Percentiles rank a stretch among this genome's conserved stretches.
Evolutionary conservation across 2,329 filamentous ascomycete genomes (phyloP).

Genomic region (Aspergillus pseudoglaucus): DNA sequence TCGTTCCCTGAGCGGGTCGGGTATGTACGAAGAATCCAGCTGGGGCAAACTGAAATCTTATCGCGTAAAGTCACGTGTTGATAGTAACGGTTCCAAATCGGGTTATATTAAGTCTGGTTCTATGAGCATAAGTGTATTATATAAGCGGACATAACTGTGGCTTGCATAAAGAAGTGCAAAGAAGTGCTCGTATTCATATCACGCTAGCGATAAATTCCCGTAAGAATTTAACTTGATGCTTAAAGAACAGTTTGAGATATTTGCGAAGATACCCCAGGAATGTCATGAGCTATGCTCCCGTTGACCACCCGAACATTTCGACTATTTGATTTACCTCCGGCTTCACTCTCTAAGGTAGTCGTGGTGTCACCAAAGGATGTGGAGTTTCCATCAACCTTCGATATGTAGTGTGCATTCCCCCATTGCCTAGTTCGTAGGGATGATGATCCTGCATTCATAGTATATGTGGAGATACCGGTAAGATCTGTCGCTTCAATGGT

Average conservation of each 20-base stretch:
- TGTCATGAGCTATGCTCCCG: constrained; percentile 18
- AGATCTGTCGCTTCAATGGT: constrained; percentile 37
- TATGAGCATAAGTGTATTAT: neutral
- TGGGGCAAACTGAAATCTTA: neutral
- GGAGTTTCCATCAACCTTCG: constrained; percentile 13
- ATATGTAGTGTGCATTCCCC: constrained; percentile 23
- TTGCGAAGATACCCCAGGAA: neutral
- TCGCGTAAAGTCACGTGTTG: neutral
- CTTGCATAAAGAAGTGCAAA: too few species aligned
- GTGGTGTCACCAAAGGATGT: constrained; percentile 23
- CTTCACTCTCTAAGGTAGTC: constrained; percentile 19
- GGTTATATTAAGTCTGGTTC: neutral
- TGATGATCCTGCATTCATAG: constrained; percentile 38
- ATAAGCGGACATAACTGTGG: neutral
- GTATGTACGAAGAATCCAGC: neutral
- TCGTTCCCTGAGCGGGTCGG: neutral
- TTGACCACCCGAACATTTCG: constrained; percentile 20
- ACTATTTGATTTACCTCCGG: constrained; percentile 14
- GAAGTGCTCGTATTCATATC: neutral
- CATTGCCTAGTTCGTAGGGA: constrained; percentile 21
- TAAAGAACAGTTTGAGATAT: too few species aligned
- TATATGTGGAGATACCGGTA: constrained; percentile 52
- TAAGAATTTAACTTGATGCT: neutral
- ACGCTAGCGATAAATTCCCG: neutral
- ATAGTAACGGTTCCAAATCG: neutral